phyloP scores from a whole-genome alignment of 345 rosid genomes.

The Aquilaria malaccensis region DNA sequence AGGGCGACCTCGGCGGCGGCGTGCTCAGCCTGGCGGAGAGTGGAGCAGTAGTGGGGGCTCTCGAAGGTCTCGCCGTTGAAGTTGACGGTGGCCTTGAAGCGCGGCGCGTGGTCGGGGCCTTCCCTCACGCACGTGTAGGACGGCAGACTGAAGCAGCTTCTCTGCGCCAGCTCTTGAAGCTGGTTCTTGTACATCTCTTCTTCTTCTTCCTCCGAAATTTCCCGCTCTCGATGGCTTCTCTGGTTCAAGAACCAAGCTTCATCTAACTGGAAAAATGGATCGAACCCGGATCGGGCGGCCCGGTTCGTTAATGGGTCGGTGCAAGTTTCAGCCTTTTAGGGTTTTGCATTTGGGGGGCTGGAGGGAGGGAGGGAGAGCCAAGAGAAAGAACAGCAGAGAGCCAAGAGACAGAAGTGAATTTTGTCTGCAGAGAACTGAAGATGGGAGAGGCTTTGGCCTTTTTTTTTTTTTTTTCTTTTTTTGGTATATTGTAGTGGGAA shows the following conservation, averaged over 20 bases:
- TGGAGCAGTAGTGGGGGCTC: constrained; percentile 89
- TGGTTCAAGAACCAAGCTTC: neutral
- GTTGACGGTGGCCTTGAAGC: constrained; percentile 94
- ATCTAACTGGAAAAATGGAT: constrained; percentile 10
- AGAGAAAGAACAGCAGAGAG: constrained; percentile 3
- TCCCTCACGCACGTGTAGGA: constrained; percentile 89
- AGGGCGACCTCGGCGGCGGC: constrained; percentile 99
- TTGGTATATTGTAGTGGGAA: constrained; percentile 16
- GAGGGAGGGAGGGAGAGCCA: neutral
- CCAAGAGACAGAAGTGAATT: constrained; percentile 4
- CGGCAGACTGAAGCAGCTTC: constrained; percentile 98
- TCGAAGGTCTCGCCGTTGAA: constrained; percentile 98
- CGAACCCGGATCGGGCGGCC: constrained; percentile 19
- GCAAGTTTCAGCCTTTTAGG: constrained; percentile 30
- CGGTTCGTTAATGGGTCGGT: constrained; percentile 18
- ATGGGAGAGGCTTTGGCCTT: constrained; percentile 16
- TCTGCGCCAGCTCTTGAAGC: constrained; percentile 99
- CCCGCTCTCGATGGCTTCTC: neutral
- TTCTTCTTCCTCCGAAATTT: neutral
- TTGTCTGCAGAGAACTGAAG: constrained; percentile 2
- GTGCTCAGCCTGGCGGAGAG: constrained; percentile 99
- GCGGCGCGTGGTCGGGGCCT: constrained; percentile 99
- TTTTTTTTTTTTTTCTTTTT: constrained; percentile 12
- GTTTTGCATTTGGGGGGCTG: constrained; percentile 20
- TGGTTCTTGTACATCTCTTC: constrained; percentile 96